Percentiles rank a stretch among this genome's conserved stretches.
Evolutionary conservation across 345 rosid genomes (phyloP).

Genomic region (Pseudoturritis turrita): DNA sequence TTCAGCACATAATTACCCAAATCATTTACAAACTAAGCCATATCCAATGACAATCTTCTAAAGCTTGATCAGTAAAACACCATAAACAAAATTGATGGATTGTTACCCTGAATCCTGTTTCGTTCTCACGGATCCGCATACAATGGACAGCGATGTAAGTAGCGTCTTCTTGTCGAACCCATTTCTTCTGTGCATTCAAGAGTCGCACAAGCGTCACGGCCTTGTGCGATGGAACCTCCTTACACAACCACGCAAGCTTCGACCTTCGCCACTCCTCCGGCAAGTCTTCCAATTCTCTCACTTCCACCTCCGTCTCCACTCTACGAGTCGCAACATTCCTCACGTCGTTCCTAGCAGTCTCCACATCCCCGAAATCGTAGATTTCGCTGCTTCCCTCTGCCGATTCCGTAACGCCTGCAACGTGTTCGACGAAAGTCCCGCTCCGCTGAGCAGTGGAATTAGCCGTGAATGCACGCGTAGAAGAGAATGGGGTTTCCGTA

Average conservation of each 20-base stretch:
- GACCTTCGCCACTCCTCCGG: slow-evolving; percentile 88
- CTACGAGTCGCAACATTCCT: slow-evolving; percentile 39
- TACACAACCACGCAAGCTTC: slow-evolving; percentile 89
- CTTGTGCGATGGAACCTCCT: slow-evolving; percentile 72
- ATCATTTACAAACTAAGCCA: neutral
- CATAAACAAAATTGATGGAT: neutral
- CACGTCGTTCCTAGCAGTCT: slow-evolving; percentile 32
- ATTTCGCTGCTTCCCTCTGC: slow-evolving; percentile 10
- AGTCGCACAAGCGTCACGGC: slow-evolving; percentile 62
- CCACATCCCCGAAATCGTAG: slow-evolving; percentile 27
- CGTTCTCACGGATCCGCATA: slow-evolving; percentile 77
- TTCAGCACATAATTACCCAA: neutral
- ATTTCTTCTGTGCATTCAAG: slow-evolving; percentile 76
- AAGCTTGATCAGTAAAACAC: neutral
- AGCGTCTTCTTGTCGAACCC: slow-evolving; percentile 84
- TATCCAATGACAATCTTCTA: neutral
- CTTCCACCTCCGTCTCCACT: slow-evolving; percentile 44
- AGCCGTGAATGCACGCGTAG: neutral
- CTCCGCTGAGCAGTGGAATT: slow-evolving; percentile 15
- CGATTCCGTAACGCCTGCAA: slow-evolving; percentile 16
- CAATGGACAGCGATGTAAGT: slow-evolving; percentile 70
- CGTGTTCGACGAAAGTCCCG: slow-evolving; percentile 50
- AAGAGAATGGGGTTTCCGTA: neutral
- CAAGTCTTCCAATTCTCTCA: slow-evolving; percentile 61
- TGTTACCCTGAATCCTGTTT: slow-evolving; percentile 61